Evolutionary conservation across 495 filamentous ascomycete genomes (phyloP), one percentile per base, ranked within the genome.

Genomic region (Aspergillus asperescens): DNA sequence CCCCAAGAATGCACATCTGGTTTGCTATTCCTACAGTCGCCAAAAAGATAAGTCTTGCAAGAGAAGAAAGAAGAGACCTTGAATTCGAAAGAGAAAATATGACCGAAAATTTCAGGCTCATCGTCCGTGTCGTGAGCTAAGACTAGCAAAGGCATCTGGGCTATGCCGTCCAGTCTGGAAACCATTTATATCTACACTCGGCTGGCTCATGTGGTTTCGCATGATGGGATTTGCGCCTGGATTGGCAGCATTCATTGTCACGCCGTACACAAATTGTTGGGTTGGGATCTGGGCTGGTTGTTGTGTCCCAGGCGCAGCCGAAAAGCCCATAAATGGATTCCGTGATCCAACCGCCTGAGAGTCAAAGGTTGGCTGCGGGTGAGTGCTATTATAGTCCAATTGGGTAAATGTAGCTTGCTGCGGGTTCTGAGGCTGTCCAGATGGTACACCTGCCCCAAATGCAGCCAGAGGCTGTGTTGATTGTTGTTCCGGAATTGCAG

Each of bases 141-240:
- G 72, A 59, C 87, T 91, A n/a, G 90, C 86, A 79, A 97, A 98
- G 25, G 93, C 92, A 73, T 98, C 93, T 15, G 93, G 93, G 60
- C 90, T 95, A 67, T 96, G 90, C 38, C 92, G 77, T 7, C 92
- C 91, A 55, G 78, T 83, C 73, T 77, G 84, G 73, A 83, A 82
- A 35, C 68, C 74, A 58, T 81, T 87, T 65, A 96, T 79, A 62
- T 87, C 89, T 52, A 94, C 86, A 60, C 92, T 96, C 59, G 94
- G 93, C 55, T 93, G 82, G 66, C 89, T 96, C 56, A 85, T 81
- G 60, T 95, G 88, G 34, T 77, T 66, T 24, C 67, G 62, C 22
- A 60, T 54, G 47, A 67, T 40, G 19, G 40, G 32, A 40, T 54
- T 59, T 19, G 57, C 47, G 15, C 42, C 42, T 3, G 41, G 42